Evolutionary conservation across 768 basidiomycete genomes (phyloP).

Genomic region (Lentinula detonsa): DNA sequence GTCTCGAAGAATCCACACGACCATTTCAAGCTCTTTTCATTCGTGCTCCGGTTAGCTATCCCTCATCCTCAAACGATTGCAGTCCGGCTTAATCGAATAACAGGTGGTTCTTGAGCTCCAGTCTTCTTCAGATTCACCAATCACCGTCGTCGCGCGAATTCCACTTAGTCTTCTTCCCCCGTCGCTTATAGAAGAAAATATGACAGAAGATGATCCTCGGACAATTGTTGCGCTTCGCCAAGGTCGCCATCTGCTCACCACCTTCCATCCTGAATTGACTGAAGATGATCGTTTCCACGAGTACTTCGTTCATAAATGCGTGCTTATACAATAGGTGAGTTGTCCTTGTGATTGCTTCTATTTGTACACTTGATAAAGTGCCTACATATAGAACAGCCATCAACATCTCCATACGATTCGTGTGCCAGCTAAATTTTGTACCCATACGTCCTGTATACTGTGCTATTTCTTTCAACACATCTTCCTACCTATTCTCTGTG

Average conservation of each 20-base stretch:
- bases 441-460: not conserved
- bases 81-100: not conserved
- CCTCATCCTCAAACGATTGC: not conserved
- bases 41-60: conserved; percentile 71
- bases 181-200: conserved; percentile 30
- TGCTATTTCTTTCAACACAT: not conserved
- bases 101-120: conserved; percentile 62
- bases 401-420: not conserved
- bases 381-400: not conserved
- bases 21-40: conserved; percentile 89
- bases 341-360: conserved; percentile 1
- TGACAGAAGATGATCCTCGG: conserved; percentile 49
- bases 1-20: conserved; percentile 48
- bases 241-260: conserved; percentile 79
- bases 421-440: not conserved
- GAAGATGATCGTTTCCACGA: conserved; percentile 86
- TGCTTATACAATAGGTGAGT: conserved; percentile 24
- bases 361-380: not conserved
- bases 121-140: conserved; percentile 41
- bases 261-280: conserved; percentile 93
- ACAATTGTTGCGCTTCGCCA: conserved; percentile 82
- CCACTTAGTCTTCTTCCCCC: conserved; percentile 45
- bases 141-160: conserved; percentile 68
- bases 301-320: conserved; percentile 78
- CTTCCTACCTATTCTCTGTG: not conserved